Conservation (phyloP, 306 rosid species). For the Pachyrhizus erosus region DNA sequence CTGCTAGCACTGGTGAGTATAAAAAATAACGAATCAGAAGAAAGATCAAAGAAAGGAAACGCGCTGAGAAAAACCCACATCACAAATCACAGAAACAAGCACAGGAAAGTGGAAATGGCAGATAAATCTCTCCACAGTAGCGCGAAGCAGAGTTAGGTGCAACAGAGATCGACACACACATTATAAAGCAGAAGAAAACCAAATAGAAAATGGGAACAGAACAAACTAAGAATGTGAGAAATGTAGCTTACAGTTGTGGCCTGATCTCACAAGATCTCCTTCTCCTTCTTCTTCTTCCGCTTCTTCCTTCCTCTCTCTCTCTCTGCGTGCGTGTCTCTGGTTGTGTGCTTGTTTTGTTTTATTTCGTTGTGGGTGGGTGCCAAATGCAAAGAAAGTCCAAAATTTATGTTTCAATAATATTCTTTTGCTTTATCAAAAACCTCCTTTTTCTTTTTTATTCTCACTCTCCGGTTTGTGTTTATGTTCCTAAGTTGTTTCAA, state of each 20-base stretch:
- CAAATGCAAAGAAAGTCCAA: conserved; percentile 49
- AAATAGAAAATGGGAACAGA: conserved; percentile 19
- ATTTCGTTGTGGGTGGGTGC: conserved; percentile 34
- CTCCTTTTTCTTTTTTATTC: not conserved
- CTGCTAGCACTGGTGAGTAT: not conserved
- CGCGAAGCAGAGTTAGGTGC: conserved; percentile 34
- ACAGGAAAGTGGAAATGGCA: conserved; percentile 26
- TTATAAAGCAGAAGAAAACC: conserved; percentile 39
- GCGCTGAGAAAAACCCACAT: not conserved
- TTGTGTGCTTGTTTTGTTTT: conserved; percentile 44
- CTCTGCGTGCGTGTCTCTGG: conserved; percentile 12
- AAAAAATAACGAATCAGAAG: conserved; percentile 25
- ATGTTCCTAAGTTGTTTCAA: conserved; percentile 43
- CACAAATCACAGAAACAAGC: conserved; percentile 22
- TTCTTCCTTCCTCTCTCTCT: not conserved
- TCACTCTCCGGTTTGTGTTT: not conserved
- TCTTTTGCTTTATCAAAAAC: conserved; percentile 50
- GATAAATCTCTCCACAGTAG: conserved; percentile 38
- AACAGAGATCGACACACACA: conserved; percentile 52
- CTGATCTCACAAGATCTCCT: conserved; percentile 77
- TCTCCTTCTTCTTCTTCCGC: not conserved
- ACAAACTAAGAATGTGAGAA: conserved; percentile 41
- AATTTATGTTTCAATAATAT: conserved; percentile 47
- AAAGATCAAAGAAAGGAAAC: conserved; percentile 6
- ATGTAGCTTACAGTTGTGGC: conserved; percentile 41